Evolutionary conservation across 2,329 filamentous ascomycete genomes (phyloP), one percentile per base, ranked within the genome.

Genomic region (Trichophyton simii): DNA sequence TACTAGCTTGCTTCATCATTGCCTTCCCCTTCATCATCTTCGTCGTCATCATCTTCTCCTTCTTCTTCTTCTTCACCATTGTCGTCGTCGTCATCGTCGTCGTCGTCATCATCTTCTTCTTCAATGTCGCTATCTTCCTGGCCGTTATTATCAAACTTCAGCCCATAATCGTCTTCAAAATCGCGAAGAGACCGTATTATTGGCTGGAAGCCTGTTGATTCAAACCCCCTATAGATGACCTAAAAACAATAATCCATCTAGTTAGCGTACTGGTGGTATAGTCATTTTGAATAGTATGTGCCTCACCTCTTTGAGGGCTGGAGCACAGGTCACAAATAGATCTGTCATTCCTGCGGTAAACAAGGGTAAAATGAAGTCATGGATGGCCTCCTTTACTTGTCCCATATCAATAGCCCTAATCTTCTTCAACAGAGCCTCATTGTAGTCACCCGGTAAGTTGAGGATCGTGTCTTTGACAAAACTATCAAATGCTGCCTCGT

Each of bases 111-210:
- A 2, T 76, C 74, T 1, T 77, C 76, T 0, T 76, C 76, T 1
- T 79, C 78, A 0, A 85, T 84, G 0, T 85, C 85, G 0, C 85
- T 85, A 0, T 81, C 81, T 0, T 82, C 82, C 0, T 81, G 79
- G 0, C 80, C 79, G 3, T 83, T 82, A 0, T 80, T 84, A 2
- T 81, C 82, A 1, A 78, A 79, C 71, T 87, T 82, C 55, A 96
- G 76, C 0, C 92, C 92, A 71, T 97, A 97, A 69, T 91, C 89
- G 65, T 96, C 89, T 72, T 95, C 85, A 73, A 95, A 97, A 68
- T 88, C 82, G 48, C 85, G 84, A 58, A 97, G 79, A 31, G 86
- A 80, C 70, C 86, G 86, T 44, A 88, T 81, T 70, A 89, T 82
- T 0, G 87, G 87, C 72, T 86, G 86, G 78, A 95, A 99, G 0